These are phyloP conservation scores for Leptographium procerum DNA, from an alignment of 2,329 filamentous ascomycete species.

Conservation along the genomic window DNA sequence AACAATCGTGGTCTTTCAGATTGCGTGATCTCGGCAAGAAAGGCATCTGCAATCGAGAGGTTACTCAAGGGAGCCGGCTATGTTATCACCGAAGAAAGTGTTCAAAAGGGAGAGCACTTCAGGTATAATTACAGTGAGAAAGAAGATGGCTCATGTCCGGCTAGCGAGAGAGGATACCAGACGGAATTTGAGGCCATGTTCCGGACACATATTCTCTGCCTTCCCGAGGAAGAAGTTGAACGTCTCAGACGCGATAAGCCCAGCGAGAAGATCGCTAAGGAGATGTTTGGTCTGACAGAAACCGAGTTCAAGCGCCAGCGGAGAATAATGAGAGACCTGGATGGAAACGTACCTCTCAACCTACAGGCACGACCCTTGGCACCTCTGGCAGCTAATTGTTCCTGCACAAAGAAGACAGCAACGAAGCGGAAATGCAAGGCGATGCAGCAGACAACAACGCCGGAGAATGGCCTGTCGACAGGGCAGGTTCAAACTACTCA, in stretches of 20 bases:
- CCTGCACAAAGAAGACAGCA: no score
- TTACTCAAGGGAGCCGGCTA: not conserved
- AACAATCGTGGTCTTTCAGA: not conserved
- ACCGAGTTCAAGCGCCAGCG: no score
- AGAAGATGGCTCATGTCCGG: no score
- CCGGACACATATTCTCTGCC: not conserved
- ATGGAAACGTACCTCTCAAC: no score
- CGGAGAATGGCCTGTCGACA: no score
- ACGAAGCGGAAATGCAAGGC: no score
- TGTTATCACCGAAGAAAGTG: not conserved
- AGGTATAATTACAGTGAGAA: not conserved
- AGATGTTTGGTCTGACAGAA: not conserved
- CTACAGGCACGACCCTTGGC: no score
- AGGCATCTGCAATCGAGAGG: not conserved
- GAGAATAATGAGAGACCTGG: no score
- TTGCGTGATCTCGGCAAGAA: not conserved
- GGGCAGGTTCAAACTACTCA: no score
- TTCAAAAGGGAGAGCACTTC: not conserved
- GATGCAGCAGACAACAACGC: no score
- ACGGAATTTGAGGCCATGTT: not conserved
- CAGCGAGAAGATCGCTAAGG: not conserved
- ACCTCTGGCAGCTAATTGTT: no score
- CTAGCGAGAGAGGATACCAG: not conserved
- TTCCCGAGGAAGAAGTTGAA: not conserved
- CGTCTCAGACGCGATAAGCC: not conserved